Evolutionary conservation across 306 rosid species (phyloP).

Genomic region (Phaseolus lunatus): DNA sequence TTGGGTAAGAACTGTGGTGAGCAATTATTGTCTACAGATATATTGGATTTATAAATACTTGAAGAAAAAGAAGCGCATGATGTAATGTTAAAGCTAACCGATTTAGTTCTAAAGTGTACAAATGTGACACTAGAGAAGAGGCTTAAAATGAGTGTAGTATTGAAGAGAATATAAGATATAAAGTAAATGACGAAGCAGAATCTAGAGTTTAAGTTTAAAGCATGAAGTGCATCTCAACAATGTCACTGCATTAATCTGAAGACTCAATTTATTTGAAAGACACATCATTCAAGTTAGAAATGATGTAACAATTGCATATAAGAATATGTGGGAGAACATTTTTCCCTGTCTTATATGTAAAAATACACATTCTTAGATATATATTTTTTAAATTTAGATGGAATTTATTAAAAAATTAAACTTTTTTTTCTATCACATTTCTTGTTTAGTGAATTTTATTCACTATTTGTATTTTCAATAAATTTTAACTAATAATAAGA

Average conservation of each 20-base stretch:
- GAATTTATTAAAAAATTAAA: too few species aligned
- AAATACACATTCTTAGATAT: too few species aligned
- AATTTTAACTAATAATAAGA: too few species aligned
- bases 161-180: conserved; percentile 61
- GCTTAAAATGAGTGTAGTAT: conserved; percentile 64
- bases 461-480: too few species aligned
- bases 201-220: conserved; percentile 17
- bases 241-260: conserved; percentile 20
- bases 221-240: conserved; percentile 16
- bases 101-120: conserved; percentile 70
- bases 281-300: conserved; percentile 39
- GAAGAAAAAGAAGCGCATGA: conserved; percentile 68
- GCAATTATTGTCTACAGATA: conserved; percentile 77
- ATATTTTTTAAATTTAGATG: too few species aligned
- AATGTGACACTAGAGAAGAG: conserved; percentile 58
- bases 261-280: conserved; percentile 10
- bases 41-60: conserved; percentile 64
- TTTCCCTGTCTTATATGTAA: too few species aligned
- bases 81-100: conserved; percentile 69
- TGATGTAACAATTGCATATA: background rate
- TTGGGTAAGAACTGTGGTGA: conserved; percentile 74
- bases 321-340: background rate
- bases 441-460: too few species aligned
- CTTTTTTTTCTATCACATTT: too few species aligned
- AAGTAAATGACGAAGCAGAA: conserved; percentile 50